A percentile compares a stretch with the other conserved stretches of the same genome.
Evolutionary conservation across 805 yeast genomes (phyloP).

Genomic region (Saccharomycopsis amapae): DNA sequence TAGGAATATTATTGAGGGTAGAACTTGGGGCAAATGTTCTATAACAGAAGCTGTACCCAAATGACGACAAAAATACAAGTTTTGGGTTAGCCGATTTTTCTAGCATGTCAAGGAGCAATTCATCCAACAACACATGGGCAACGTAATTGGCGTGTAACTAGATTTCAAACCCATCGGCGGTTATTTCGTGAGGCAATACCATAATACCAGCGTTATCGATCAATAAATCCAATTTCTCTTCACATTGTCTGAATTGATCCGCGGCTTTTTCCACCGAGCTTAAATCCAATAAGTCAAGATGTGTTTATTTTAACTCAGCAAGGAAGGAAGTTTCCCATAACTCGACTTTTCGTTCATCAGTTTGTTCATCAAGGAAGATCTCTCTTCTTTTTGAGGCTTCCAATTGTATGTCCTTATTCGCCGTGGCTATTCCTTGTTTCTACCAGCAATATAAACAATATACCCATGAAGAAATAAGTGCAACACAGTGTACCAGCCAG

Average conservation of each 20-base stretch:
- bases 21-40: slow-evolving; percentile 41
- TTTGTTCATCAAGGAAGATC: no score
- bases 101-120: slow-evolving; percentile 36
- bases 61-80: slow-evolving; percentile 55
- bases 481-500: slow-evolving; percentile 69
- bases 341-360: no score
- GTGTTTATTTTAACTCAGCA: slow-evolving; percentile 49
- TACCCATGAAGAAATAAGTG: slow-evolving; percentile 77
- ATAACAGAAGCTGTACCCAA: slow-evolving; percentile 52
- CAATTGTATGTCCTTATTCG: slow-evolving; percentile 46
- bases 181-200: slow-evolving; percentile 61
- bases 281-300: slow-evolving; percentile 46
- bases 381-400: slow-evolving; percentile 43
- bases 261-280: slow-evolving; percentile 35
- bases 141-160: slow-evolving; percentile 76
- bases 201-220: slow-evolving; percentile 77
- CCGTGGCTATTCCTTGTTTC: slow-evolving; percentile 52
- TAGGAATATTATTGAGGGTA: slow-evolving; percentile 53
- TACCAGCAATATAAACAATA: slow-evolving; percentile 65
- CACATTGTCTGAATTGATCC: slow-evolving; percentile 33
- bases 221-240: slow-evolving; percentile 47
- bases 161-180: slow-evolving; percentile 67
- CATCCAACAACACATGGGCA: slow-evolving; percentile 66
- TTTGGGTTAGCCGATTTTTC: slow-evolving; percentile 26
- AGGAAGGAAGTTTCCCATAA: not conserved